These are phyloP conservation scores for Sherardia arvensis DNA, from an alignment of 257 asterid species.

Conservation along the genomic window DNA sequence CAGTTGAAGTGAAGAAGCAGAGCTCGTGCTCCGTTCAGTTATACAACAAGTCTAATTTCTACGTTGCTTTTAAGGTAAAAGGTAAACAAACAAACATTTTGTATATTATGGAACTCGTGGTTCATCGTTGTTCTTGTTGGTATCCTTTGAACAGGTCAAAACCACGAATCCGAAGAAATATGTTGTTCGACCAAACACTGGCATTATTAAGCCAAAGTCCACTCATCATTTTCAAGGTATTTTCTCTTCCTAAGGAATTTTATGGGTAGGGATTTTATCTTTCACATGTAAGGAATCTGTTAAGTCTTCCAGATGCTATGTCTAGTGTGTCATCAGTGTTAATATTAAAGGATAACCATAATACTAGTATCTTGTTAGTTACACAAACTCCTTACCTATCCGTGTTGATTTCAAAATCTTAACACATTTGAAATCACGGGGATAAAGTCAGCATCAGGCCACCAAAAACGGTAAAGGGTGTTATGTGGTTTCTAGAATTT, in stretches of 20 bases:
- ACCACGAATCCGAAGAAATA: conserved; percentile 48
- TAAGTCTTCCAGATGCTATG: neutral
- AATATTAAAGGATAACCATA: neutral
- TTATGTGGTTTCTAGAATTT: neutral
- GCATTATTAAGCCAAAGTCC: conserved; percentile 30
- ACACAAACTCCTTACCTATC: too few species aligned
- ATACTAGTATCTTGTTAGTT: neutral
- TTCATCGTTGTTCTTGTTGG: neutral
- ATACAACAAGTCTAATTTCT: conserved; percentile 20
- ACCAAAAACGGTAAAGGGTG: neutral
- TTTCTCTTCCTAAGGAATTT: neutral
- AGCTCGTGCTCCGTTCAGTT: conserved; percentile 29
- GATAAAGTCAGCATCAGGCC: neutral
- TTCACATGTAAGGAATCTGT: neutral
- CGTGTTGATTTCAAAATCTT: neutral
- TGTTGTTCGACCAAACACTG: conserved; percentile 40
- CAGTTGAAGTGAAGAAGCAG: conserved; percentile 35
- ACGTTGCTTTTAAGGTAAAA: conserved; percentile 39
- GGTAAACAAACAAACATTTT: neutral
- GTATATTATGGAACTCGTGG: neutral
- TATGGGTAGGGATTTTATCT: neutral
- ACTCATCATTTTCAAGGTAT: conserved; percentile 31
- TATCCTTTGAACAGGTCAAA: conserved; percentile 32
- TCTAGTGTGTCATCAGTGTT: neutral
- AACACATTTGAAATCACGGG: neutral